phyloP scores from a whole-genome alignment of 257 asterid species.

The Solanum ahanhuiri region DNA sequence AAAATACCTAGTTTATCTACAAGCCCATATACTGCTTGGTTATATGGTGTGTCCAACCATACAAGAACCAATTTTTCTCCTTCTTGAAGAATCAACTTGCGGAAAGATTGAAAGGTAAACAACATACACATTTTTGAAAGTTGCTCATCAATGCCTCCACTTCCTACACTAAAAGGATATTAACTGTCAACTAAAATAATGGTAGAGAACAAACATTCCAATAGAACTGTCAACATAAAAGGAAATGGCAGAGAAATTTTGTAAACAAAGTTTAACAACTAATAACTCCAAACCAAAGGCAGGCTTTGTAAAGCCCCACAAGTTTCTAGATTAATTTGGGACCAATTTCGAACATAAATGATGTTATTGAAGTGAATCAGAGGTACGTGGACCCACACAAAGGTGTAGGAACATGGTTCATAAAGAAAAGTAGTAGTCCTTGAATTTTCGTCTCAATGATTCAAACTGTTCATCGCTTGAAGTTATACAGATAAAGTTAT shows the following conservation, averaged over 20 bases:
- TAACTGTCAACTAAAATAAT: background rate
- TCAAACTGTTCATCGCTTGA: background rate
- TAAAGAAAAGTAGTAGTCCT: background rate
- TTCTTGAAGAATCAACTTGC: slow-evolving; percentile 91
- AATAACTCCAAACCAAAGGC: background rate
- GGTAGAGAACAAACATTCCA: background rate
- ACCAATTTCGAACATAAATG: background rate
- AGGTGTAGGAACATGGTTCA: background rate
- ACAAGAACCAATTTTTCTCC: slow-evolving; percentile 96
- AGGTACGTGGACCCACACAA: background rate
- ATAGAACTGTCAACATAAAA: background rate
- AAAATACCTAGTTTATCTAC: slow-evolving; percentile 83
- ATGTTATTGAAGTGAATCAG: background rate
- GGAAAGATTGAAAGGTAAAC: slow-evolving; percentile 79
- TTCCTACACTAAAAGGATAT: slow-evolving; percentile 47
- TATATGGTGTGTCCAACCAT: slow-evolving; percentile 93
- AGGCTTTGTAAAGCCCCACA: background rate
- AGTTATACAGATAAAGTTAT: background rate
- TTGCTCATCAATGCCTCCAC: slow-evolving; percentile 39
- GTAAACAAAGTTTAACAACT: background rate
- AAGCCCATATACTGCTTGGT: slow-evolving; percentile 96
- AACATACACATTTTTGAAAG: slow-evolving; percentile 74
- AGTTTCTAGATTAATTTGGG: background rate
- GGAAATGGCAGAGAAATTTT: background rate
- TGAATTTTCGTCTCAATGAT: background rate